Evolutionary conservation across 1,284 basidiomycete species (phyloP).

Genomic region (Ceratobasidium sp.): DNA sequence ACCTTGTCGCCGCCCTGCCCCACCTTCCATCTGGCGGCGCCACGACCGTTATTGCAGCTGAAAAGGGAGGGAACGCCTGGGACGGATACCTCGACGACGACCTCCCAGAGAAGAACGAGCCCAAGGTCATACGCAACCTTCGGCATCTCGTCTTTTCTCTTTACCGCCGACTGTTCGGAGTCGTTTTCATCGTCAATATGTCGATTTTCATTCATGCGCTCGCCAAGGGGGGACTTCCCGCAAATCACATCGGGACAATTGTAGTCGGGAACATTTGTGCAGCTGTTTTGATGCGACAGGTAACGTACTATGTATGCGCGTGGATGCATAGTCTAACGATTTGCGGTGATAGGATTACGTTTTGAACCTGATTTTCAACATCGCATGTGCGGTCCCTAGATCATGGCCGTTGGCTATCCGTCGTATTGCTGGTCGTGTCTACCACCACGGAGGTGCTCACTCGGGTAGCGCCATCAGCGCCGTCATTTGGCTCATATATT

Average conservation of each 20-base stretch:
- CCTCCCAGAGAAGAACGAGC: slow-evolving; percentile 64
- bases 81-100: slow-evolving; percentile 64
- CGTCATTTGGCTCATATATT: slow-evolving; percentile 62
- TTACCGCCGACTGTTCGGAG: slow-evolving; percentile 67
- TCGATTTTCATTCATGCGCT: slow-evolving; percentile 63
- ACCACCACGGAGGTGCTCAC: slow-evolving; percentile 57
- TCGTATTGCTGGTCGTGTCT: slow-evolving; percentile 48
- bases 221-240: slow-evolving; percentile 58
- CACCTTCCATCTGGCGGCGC: slow-evolving; percentile 15
- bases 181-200: slow-evolving; percentile 67
- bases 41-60: slow-evolving; percentile 32
- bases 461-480: slow-evolving; percentile 67
- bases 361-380: slow-evolving; percentile 31
- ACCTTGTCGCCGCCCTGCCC: slow-evolving; percentile 26
- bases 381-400: slow-evolving; percentile 13
- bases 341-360: slow-evolving; percentile 35
- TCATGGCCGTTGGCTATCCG: slow-evolving; percentile 35
- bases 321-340: slow-evolving; percentile 3
- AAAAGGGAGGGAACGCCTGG: slow-evolving; percentile 54
- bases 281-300: slow-evolving; percentile 70
- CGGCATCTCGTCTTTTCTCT: slow-evolving; percentile 66
- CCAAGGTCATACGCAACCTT: slow-evolving; percentile 62
- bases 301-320: slow-evolving; percentile 37
- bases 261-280: slow-evolving; percentile 66
- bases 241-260: slow-evolving; percentile 62